Evolutionary conservation across 257 asterid species (phyloP).

Genomic region (Scutellaria galericulata): DNA sequence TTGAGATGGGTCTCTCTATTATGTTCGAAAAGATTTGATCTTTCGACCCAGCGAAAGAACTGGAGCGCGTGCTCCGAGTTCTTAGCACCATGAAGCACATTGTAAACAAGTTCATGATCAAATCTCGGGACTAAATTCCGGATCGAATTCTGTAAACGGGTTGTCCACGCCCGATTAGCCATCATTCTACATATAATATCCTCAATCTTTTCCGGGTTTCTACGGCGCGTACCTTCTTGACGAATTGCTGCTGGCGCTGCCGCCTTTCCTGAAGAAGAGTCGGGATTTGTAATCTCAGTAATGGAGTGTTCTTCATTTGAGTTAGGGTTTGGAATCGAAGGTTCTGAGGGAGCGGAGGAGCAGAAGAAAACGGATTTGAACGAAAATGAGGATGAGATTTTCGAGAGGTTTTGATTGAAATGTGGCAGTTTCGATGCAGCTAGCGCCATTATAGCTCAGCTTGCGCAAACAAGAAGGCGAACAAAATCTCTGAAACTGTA

Average conservation of each 20-base stretch:
- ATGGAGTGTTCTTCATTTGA: conserved; percentile 33
- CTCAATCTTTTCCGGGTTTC: conserved; percentile 60
- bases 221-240: conserved; percentile 48
- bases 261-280: conserved; percentile 28
- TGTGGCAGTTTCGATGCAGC: conserved; percentile 47
- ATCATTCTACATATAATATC: conserved; percentile 81
- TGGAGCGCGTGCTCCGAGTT: conserved; percentile 88
- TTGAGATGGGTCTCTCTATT: conserved; percentile 70
- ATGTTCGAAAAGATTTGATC: conserved; percentile 68
- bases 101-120: conserved; percentile 77
- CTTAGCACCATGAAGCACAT: conserved; percentile 71
- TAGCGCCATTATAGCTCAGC: conserved; percentile 52
- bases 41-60: conserved; percentile 94
- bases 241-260: conserved; percentile 23
- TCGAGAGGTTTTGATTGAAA: conserved; percentile 41
- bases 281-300: conserved; percentile 26
- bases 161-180: conserved; percentile 89
- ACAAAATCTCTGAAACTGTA: no score
- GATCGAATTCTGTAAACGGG: conserved; percentile 87
- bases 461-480: background rate
- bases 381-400: conserved; percentile 47
- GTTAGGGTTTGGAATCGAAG: conserved; percentile 25
- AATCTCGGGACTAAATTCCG: conserved; percentile 70
- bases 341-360: conserved; percentile 41
- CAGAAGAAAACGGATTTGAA: conserved; percentile 52